Base-by-base conservation (phyloP, 1,284 basidiomycete species). In the Psilocybe mexicana region DNA sequence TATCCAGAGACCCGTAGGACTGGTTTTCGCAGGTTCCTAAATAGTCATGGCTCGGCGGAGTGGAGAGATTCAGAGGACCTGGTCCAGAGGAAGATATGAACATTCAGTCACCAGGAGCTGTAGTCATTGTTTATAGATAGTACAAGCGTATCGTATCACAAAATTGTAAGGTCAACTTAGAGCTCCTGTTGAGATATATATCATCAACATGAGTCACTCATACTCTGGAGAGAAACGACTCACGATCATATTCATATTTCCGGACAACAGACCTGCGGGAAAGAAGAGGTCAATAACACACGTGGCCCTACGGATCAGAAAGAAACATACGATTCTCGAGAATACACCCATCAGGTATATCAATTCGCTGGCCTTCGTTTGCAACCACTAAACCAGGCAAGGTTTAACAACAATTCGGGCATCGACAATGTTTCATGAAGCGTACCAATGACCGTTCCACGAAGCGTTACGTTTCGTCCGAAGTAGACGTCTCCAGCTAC, bases 401-500 rank as follows among this genome's bases (percentile, higher is more conserved):
- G 30, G 4, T 42, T 51, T 10, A 33, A 35, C 40, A 51, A 65
- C 52, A 52, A 25, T 42, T 12, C 38, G n/a, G 38, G 1, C 14
- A 12, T 58, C 6, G 30, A 1, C 24, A 24, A 52, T 18, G 43
- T 3, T 6, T 23, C 48, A 36, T 47, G 36, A 25, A 52, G 65
- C 71, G 60, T 63, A 48, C 46, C 46, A 67, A 92, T 92, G 64
- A 91, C 89, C 25, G 89, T 91, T 23, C 90, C 90, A 28, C 87
- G 82, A 55, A 92, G 77, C 23, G 86, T 89, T 57, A 94, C 88
- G 70, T 91, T 89, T 67, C 92, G 84, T 43, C 94, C 94, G 70
- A 96, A 95, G 74, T 86, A 86, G 7, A 96, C 93, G 69, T 96
- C 93, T n/a, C 93, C 93, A 46, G 90, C 88, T 53, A 96, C 92